Percentiles rank a stretch among this genome's conserved stretches.
phyloP scores from a whole-genome alignment of 2,329 filamentous ascomycete genomes.

The Cladophialophora yegresii region DNA sequence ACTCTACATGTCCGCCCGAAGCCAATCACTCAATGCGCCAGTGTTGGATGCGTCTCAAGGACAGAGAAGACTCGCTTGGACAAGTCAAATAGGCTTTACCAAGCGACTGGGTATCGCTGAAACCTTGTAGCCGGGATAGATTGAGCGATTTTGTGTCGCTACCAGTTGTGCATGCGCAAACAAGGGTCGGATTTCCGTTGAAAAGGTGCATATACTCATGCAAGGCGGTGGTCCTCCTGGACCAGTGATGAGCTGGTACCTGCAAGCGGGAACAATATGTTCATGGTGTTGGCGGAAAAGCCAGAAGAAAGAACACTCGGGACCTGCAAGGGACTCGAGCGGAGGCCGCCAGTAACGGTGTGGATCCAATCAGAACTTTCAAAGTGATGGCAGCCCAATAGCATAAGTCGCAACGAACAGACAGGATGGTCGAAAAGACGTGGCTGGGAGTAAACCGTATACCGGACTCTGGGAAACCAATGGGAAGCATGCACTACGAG shows the following conservation, averaged over 20 bases:
- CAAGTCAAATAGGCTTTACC: not conserved
- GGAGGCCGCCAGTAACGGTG: not conserved
- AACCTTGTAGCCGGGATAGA: not conserved
- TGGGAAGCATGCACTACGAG: not conserved
- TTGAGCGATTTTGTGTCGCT: not conserved
- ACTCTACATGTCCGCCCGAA: not conserved
- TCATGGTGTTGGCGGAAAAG: not conserved
- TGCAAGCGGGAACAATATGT: not conserved
- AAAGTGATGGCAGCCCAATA: not conserved
- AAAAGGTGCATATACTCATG: not conserved
- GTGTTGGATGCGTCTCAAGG: not conserved
- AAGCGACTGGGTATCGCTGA: not conserved
- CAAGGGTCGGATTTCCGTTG: not conserved
- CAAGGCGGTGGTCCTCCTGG: not conserved
- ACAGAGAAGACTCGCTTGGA: not conserved
- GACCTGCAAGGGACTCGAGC: not conserved
- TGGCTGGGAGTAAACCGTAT: conserved; percentile 14
- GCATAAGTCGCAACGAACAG: not conserved
- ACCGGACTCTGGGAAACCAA: not conserved
- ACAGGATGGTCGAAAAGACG: not conserved
- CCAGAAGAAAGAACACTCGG: not conserved
- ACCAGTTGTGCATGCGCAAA: not conserved
- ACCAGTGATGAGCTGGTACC: not conserved
- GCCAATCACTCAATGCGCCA: not conserved
- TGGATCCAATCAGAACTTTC: not conserved